Base-by-base conservation (phyloP, 225 moss, liverwort and hornwort species). In the Polytrichum commune region DNA sequence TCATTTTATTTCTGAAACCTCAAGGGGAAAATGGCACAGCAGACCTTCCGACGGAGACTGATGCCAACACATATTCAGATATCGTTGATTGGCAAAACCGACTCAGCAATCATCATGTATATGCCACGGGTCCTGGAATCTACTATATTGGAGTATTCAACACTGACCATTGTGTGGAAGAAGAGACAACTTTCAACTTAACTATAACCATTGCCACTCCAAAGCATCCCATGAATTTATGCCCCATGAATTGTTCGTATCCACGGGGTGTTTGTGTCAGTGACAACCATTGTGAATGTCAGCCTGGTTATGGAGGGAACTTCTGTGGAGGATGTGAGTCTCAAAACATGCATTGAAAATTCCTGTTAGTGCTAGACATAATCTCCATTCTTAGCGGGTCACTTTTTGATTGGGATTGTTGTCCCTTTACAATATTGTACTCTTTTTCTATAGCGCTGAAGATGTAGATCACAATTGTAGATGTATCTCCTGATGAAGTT, bases 161-260 rank as follows among this genome's bases (percentile, higher is more conserved):
- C 54, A 67, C 77, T 2, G 84, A 88, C 62, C 16, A 66, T 7
- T 88, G 87, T 29, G 30, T 85, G 32, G 53, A 79, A 23, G 70
- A 82, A 53, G 79, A 75, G 6, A 75, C 87, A 5, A 69, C 25
- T 8, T 84, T 82, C 66, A 88, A 88, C 56, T 46, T 88, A 13
- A 77, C 79, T 30, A 22, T 88, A 38, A 84, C 79, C 5, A 77
- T 63, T n/a, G 72, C 79, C 6, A 30, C 73, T 61, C 61, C 82
- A 22, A 27, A 67, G 4, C 74, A 78, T 62, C 10, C 38, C 2
- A 1, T 82, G 13, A 71, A 22, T 9, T 67, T 88, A 16, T 88
- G 87, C 70, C 87, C 87, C 23, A 53, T 70, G 77, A 88, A 88
- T 55, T 88, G 87, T 22, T 84, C 87, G 1, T 82, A 72, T 30